Evolutionary conservation across 208 protist genomes (phyloP), one percentile per base, ranked within the genome.

Genomic region (Acanthamoeba divionensis): DNA sequence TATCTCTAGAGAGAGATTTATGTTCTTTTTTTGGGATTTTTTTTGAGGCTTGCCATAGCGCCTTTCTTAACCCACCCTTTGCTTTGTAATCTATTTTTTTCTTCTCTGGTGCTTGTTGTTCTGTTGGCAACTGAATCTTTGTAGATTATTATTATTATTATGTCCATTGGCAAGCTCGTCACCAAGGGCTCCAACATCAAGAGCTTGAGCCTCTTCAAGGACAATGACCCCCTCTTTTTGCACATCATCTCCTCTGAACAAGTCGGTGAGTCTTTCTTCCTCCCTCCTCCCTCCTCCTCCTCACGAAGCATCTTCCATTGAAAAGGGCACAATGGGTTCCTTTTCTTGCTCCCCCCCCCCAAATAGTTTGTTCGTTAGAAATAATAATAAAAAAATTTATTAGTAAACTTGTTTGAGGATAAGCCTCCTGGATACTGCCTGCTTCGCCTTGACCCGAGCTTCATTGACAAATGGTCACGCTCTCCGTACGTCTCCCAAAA

Each of bases 371-470:
- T 50, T 73, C 65, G 48, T 50, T 73, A 73, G 48, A 21, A 0
- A 50, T 47, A 73, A 33, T 15, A 18, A 54, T 9, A 48, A 54
- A 18, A 36, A 13, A 0, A 10, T 10, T 26, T 15, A 38, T 15
- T 24, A 83, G 73, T 83, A 18, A 62, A 62, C 45, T 31, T 83
- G 21, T 63, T 83, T 12, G 73, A 83, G 50, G 73, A 83, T 24
- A 83, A 83, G 31, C 73, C 73, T 45, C 73, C 73, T 12, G 73
- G 73, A 3, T 83, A 83, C 50, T 83, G 73, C 50, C 55, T 83
- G 26, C 50, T 83, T 24, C 73, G 73, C 3, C 73, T 83, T 33
- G 73, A 83, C 73, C 73, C 73, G 13, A 52, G 38, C 47, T 54
- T 57, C 73, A 83, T 83, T 52, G 48, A 83, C 26, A 54, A 83